These are phyloP conservation scores for Allium sativum DNA, from an alignment of 106 monocot species.

Conservation along the genomic window DNA sequence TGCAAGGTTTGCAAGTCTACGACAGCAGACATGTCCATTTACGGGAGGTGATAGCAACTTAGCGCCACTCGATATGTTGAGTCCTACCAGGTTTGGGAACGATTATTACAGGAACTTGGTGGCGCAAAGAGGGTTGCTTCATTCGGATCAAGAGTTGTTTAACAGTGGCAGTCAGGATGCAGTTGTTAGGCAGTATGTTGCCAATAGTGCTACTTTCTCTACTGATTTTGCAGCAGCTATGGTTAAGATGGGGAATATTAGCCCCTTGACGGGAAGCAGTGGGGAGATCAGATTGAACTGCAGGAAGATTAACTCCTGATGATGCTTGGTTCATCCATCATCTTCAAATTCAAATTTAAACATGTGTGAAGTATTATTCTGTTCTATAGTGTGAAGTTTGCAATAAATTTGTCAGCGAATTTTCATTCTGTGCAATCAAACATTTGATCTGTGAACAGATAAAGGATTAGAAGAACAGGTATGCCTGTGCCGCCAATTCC, in stretches of 20 bases:
- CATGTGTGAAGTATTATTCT: too few relatives aligned
- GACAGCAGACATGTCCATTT: conserved; percentile 3
- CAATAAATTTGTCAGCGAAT: too few relatives aligned
- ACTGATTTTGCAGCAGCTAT: conserved; percentile 2
- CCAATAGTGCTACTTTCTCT: not conserved
- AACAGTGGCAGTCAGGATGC: conserved; percentile 3
- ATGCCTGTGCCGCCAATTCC: too few relatives aligned
- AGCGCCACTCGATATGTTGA: conserved; percentile 8
- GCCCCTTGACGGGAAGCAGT: too few relatives aligned
- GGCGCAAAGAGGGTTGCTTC: not conserved
- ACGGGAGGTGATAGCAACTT: conserved; percentile 9
- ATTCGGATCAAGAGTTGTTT: conserved; percentile 16
- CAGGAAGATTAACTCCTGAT: too few relatives aligned
- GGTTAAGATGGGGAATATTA: conserved; percentile 16
- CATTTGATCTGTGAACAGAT: too few relatives aligned
- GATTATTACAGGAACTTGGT: conserved; percentile 10
- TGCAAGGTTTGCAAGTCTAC: conserved; percentile 4
- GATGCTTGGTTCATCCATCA: too few relatives aligned
- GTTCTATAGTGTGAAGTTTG: too few relatives aligned
- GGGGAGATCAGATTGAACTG: too few relatives aligned
- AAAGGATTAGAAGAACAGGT: too few relatives aligned
- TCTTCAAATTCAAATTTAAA: too few relatives aligned
- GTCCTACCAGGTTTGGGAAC: not conserved
- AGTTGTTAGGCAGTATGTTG: conserved; percentile 2
- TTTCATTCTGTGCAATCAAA: too few relatives aligned